These are phyloP conservation scores for Boletus subcaerulescens DNA, from an alignment of 768 basidiomycete genomes.

Conservation along the genomic window DNA sequence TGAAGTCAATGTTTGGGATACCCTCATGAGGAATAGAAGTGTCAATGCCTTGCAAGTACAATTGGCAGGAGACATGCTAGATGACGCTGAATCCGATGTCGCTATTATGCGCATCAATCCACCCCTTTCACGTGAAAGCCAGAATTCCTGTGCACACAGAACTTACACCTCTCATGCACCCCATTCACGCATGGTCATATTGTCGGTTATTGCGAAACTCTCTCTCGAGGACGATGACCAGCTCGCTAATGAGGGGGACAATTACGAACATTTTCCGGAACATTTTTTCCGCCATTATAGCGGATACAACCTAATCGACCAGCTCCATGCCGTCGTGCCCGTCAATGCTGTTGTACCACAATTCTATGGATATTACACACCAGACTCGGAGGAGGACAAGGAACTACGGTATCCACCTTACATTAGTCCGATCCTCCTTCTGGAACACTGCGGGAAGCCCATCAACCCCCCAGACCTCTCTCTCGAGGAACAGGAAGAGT, in stretches of 20 bases:
- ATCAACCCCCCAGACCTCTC: slow-evolving; percentile 29
- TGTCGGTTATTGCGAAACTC: slow-evolving; percentile 44
- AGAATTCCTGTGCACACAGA: slow-evolving; percentile 10
- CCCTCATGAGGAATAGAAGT: background rate
- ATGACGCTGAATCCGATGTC: background rate
- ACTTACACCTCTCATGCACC: rapidly evolving
- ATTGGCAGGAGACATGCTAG: no score
- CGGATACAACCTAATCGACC: slow-evolving; percentile 22
- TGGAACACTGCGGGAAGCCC: slow-evolving; percentile 46
- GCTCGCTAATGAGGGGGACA: slow-evolving; percentile 29
- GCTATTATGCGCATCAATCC: slow-evolving; percentile 14
- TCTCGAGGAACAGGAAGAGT: slow-evolving; percentile 41
- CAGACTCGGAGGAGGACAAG: slow-evolving; percentile 1
- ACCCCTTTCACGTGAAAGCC: slow-evolving; percentile 9
- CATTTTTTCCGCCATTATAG: slow-evolving; percentile 27
- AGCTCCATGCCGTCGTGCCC: slow-evolving; percentile 43
- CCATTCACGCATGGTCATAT: slow-evolving; percentile 31
- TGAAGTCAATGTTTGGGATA: background rate
- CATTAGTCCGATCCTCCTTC: slow-evolving; percentile 42
- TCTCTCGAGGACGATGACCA: slow-evolving; percentile 38
- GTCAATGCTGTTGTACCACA: slow-evolving; percentile 55
- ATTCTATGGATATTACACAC: slow-evolving; percentile 60
- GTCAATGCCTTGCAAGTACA: background rate
- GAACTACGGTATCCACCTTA: background rate
- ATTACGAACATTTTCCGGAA: slow-evolving; percentile 27